These are phyloP conservation scores for Trypanosoma grayi DNA, from an alignment of 208 protist species.

Conservation along the genomic window DNA sequence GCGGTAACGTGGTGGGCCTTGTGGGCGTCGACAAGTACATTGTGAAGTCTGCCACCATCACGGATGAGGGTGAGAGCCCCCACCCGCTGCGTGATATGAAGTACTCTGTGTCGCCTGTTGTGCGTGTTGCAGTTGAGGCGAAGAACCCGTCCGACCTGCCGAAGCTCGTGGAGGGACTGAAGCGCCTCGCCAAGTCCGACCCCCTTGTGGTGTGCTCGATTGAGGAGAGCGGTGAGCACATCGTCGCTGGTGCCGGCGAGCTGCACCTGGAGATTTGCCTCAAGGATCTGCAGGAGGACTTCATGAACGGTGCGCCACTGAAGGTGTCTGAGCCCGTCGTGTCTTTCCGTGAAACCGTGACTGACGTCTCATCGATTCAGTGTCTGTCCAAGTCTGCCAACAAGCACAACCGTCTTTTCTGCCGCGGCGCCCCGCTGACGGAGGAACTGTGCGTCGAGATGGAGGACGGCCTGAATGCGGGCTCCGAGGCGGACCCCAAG, in stretches of 20 bases:
- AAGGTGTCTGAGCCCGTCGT: constrained; percentile 97
- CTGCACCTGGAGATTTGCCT: constrained; percentile 99
- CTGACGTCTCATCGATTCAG: constrained; percentile 92
- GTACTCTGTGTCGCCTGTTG: constrained; percentile 98
- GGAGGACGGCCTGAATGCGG: constrained; percentile 87
- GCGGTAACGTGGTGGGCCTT: constrained; percentile 98
- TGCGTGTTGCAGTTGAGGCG: constrained; percentile 97
- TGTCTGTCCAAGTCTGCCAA: constrained; percentile 92
- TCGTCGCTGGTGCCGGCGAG: constrained; percentile 99
- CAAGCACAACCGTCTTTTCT: constrained; percentile 99
- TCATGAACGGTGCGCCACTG: constrained; percentile 92
- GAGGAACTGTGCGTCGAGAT: constrained; percentile 95
- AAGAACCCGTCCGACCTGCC: constrained; percentile 97
- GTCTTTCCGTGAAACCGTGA: constrained; percentile 99
- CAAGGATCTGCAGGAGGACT: constrained; percentile 99
- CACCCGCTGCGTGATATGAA: constrained; percentile 95
- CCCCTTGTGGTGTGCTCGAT: constrained; percentile 94
- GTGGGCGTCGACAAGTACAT: constrained; percentile 99
- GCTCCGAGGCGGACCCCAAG: constrained; percentile 92
- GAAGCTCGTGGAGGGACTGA: constrained; percentile 98
- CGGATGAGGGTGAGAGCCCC: constrained; percentile 70
- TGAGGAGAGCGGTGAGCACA: constrained; percentile 98
- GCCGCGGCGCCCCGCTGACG: constrained; percentile 90
- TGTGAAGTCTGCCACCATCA: constrained; percentile 98
- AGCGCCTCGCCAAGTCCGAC: constrained; percentile 97